Evolutionary conservation across 1,284 basidiomycete species (phyloP).

Genomic region (Calocybe gambosa): DNA sequence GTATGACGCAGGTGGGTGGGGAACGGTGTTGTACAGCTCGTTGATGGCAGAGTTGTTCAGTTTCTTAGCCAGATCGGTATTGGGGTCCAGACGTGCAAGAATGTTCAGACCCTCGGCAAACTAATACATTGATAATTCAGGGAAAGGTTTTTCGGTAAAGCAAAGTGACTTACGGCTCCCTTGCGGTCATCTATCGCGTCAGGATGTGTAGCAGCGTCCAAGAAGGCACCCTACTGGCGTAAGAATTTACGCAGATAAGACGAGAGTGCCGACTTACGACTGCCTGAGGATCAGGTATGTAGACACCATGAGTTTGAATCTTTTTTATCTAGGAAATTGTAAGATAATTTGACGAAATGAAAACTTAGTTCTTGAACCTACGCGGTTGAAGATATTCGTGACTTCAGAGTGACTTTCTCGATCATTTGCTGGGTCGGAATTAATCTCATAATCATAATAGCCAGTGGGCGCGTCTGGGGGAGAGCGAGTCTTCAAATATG

Average conservation of each 20-base stretch:
- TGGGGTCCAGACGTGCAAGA: conserved; percentile 25
- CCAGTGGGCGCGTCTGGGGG: conserved; percentile 24
- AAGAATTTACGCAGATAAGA: not conserved
- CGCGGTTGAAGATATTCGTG: conserved; percentile 19
- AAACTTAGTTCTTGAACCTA: not conserved
- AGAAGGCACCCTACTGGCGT: conserved; percentile 21
- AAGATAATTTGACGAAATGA: not conserved
- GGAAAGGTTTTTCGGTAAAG: not conserved
- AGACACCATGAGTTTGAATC: conserved; percentile 11
- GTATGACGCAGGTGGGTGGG: conserved; percentile 42
- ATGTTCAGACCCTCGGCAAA: conserved; percentile 26
- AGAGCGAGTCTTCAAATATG: conserved; percentile 22
- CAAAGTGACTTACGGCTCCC: conserved; percentile 21
- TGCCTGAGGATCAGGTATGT: conserved; percentile 8
- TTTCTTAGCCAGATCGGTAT: conserved; percentile 19
- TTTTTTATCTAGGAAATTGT: conserved; percentile 2
- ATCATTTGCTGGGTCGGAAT: conserved; percentile 17
- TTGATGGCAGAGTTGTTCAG: conserved; percentile 24
- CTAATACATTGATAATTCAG: conserved; percentile 12
- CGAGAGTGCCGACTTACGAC: conserved; percentile 9
- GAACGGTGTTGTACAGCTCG: conserved; percentile 39
- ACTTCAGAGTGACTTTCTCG: conserved; percentile 22
- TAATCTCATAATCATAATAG: conserved; percentile 26
- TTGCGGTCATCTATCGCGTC: conserved; percentile 30
- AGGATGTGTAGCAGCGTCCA: conserved; percentile 24